Evolutionary conservation across 1,284 basidiomycete species (phyloP).

Genomic region (Naganishia cerealis): DNA sequence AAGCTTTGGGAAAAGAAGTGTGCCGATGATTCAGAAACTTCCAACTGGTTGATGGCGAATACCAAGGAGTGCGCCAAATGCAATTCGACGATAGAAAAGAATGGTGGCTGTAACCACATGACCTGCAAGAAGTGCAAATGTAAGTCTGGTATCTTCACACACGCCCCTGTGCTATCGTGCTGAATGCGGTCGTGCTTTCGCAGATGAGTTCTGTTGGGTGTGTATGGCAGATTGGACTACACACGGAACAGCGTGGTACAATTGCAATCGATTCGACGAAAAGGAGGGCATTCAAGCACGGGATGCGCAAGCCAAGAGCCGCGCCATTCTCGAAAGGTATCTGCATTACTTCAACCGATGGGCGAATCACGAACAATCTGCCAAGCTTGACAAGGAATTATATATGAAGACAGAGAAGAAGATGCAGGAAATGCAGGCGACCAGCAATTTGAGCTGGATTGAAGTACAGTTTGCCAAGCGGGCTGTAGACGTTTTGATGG

Average conservation of each 20-base stretch:
- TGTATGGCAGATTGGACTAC: constrained; percentile 88
- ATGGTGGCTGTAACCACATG: constrained; percentile 99
- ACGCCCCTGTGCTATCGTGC: constrained; percentile 57
- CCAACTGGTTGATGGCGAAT: constrained; percentile 99
- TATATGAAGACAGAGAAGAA: constrained; percentile 97
- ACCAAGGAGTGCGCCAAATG: constrained; percentile 97
- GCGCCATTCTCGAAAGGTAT: constrained; percentile 88
- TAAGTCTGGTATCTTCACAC: constrained; percentile 54
- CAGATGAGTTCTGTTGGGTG: constrained; percentile 64
- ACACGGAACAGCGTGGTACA: constrained; percentile 96
- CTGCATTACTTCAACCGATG: constrained; percentile 98
- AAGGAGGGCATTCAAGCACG: constrained; percentile 83
- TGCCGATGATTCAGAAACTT: constrained; percentile 94
- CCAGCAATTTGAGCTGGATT: constrained; percentile 90
- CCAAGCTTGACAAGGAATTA: constrained; percentile 87
- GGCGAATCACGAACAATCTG: constrained; percentile 98
- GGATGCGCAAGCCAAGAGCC: constrained; percentile 81
- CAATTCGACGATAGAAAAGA: constrained; percentile 97
- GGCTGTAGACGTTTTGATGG: constrained; percentile 85
- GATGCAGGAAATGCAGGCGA: constrained; percentile 99
- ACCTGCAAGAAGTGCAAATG: constrained; percentile 99
- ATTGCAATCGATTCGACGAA: constrained; percentile 96
- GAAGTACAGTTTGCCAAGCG: constrained; percentile 99
- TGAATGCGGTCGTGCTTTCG: constrained; percentile 48
- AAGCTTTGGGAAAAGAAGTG: constrained; percentile 97